phyloP scores from a whole-genome alignment of 768 basidiomycete genomes.

The Pisolithus tinctorius region DNA sequence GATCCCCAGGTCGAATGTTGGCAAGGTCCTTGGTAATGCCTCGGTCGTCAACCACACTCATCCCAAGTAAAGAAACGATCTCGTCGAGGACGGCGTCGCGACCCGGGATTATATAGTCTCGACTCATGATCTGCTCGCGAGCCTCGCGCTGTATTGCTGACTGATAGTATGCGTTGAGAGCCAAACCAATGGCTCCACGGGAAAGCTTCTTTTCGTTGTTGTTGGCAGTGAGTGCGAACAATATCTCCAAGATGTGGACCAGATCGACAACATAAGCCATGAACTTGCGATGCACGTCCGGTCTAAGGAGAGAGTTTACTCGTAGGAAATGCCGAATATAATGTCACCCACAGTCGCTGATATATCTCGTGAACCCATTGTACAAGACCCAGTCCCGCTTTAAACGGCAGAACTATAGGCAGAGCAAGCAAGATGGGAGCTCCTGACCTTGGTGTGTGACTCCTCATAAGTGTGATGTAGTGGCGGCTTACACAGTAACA shows the following conservation, averaged over 20 bases:
- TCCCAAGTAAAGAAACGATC: slow-evolving; percentile 12
- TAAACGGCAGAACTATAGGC: neutral
- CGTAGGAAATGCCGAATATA: neutral
- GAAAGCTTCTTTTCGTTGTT: neutral
- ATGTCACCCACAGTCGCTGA: slow-evolving; percentile 1
- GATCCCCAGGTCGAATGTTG: too few species aligned
- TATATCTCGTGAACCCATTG: slow-evolving; percentile 1
- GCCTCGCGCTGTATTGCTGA: neutral
- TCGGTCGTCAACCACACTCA: too few species aligned
- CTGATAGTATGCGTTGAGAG: too few species aligned
- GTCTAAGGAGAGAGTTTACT: neutral
- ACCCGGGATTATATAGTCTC: neutral
- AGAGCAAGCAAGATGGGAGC: neutral
- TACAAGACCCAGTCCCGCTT: neutral
- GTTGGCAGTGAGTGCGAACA: neutral
- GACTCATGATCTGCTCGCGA: neutral
- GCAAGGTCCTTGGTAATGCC: too few species aligned
- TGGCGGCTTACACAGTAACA: too few species aligned
- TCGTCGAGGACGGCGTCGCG: neutral
- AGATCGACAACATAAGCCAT: neutral
- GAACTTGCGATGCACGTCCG: neutral
- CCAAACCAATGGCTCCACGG: too few species aligned
- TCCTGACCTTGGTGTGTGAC: too few species aligned
- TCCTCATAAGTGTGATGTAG: too few species aligned
- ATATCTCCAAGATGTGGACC: neutral